Base-by-base conservation (phyloP, 106 monocot species). In the Dendrobium catenatum region DNA sequence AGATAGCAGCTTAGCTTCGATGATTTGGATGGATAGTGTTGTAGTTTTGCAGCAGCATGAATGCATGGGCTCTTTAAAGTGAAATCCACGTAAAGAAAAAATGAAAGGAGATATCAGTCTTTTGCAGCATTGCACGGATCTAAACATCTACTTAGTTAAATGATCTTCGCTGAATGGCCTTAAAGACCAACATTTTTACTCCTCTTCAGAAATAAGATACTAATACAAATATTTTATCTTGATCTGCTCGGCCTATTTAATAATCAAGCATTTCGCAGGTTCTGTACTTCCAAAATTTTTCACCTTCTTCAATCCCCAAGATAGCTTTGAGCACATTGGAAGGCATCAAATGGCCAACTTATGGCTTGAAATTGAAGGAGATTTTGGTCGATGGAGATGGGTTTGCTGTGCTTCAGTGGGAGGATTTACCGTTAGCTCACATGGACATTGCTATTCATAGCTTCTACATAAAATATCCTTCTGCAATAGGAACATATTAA, bases 381-480 rank as follows among this genome's bases (percentile, higher is more conserved):
- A 82, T 79, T 82, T 13, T 48, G 66, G 55, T 90, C 27, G 80
- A 94, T 70, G 76, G 27, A 51, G 83, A 88, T 47, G 85, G 86
- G 61, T 78, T 84, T 67, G 81, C 64, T 31, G 72, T 85, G 17
- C 88, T 97, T 78, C 87, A 92, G 68, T 92, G 90, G 91, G 92
- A 88, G 56, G 80, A 86, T 33, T 80, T 83, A 54, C 49, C 86
- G 73, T 79, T 77, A 26, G 77, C 85, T 40, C 80, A 82, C 61
- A 85, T 97, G 54, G 83, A 85, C 49, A 97, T 97, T 82, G 92
- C 89, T 20, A 77, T 97, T 48, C 94, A 94, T 59, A 82, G 77
- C 42, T 92, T 90, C 75, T 33, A 49, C 49, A 88, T 48, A 80
- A 79, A 80, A 89, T 97, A 94, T 97, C 90, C 92, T 47, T 76